Percentiles rank a stretch among this genome's conserved stretches.
Conservation (phyloP, 23 red algal species). For the Gracilaria domingensis region DNA sequence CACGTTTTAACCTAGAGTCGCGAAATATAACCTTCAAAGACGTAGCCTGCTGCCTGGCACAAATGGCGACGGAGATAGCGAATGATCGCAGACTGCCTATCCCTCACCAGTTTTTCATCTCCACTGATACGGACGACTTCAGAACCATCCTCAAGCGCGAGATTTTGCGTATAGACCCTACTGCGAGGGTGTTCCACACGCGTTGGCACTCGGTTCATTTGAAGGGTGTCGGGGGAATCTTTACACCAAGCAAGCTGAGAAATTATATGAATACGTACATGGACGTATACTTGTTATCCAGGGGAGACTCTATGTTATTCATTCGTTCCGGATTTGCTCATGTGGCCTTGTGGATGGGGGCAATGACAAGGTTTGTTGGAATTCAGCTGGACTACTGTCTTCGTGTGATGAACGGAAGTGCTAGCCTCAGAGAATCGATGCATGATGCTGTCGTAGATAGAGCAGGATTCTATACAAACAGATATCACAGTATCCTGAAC, state of each 20-base stretch:
- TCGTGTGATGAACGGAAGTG: slow-evolving; percentile 25
- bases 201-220: slow-evolving; percentile 25
- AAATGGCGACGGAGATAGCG: slow-evolving; percentile 23
- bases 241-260: not conserved
- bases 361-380: slow-evolving; percentile 25
- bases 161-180: not conserved
- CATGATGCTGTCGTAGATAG: slow-evolving; percentile 2
- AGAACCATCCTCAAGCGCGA: not conserved
- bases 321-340: slow-evolving; percentile 62
- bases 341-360: slow-evolving; percentile 54
- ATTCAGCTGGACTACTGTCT: slow-evolving; percentile 31
- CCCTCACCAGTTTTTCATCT: slow-evolving; percentile 27
- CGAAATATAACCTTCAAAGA: not conserved
- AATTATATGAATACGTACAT: slow-evolving; percentile 41
- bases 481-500: slow-evolving; percentile 30
- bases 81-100: not conserved
- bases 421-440: slow-evolving; percentile 4
- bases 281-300: slow-evolving; percentile 52
- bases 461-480: not conserved
- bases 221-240: not conserved
- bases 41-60: not conserved
- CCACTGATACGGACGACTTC: slow-evolving; percentile 8
- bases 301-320: slow-evolving; percentile 33
- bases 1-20: slow-evolving; percentile 4
- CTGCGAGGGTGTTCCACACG: not conserved